Evolutionary conservation across 179 eudicot species (phyloP).

Genomic region (Vitellaria paradoxa): DNA sequence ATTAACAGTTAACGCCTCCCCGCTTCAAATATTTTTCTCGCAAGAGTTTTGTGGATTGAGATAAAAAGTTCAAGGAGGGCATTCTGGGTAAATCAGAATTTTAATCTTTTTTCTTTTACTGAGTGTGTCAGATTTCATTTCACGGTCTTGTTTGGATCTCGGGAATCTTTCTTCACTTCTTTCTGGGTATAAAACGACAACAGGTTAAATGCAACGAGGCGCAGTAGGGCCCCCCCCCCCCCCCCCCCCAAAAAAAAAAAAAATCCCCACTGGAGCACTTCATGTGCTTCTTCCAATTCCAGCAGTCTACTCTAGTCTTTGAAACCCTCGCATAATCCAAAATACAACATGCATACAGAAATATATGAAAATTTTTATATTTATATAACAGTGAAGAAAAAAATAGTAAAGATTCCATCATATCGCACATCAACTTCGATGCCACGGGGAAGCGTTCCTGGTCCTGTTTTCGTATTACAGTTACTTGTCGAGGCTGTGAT

Average conservation of each 20-base stretch:
- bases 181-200: slow-evolving; percentile 53
- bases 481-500: slow-evolving; percentile 8
- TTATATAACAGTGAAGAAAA: slow-evolving; percentile 4
- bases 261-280: slow-evolving; percentile 32
- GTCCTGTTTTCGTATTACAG: slow-evolving; percentile 13
- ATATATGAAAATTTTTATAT: no score
- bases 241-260: no score
- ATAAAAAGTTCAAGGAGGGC: background rate
- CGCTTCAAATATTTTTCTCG: background rate
- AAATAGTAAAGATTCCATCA: slow-evolving; percentile 18
- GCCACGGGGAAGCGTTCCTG: slow-evolving; percentile 21
- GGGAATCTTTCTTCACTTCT: slow-evolving; percentile 27
- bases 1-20: no score
- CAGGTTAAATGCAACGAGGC: slow-evolving; percentile 30
- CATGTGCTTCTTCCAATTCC: slow-evolving; percentile 55
- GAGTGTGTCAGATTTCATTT: slow-evolving; percentile 2
- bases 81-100: slow-evolving; percentile 2
- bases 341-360: background rate
- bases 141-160: slow-evolving; percentile 25
- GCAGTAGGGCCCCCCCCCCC: slow-evolving; percentile 12
- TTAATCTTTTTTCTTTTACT: background rate
- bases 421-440: slow-evolving; percentile 24
- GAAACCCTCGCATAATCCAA: slow-evolving; percentile 11
- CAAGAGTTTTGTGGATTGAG: background rate
- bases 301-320: slow-evolving; percentile 14